Evolutionary conservation across 139 green algal species (phyloP).

Genomic region (Coelastrella sp.): DNA sequence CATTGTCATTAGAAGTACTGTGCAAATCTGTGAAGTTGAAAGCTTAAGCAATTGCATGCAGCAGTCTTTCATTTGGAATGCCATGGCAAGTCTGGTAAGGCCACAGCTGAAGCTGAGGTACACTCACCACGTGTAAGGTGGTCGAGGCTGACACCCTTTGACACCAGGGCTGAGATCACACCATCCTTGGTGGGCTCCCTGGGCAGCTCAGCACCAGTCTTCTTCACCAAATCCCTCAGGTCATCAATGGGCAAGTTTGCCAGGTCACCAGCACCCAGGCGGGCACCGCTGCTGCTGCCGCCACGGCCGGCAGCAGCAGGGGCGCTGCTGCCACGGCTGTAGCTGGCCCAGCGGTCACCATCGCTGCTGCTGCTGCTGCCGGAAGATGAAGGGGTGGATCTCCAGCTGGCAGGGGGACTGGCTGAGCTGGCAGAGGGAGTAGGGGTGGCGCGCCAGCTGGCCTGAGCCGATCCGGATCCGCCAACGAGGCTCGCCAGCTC

Average conservation of each 20-base stretch:
- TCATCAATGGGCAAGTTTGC: slow-evolving; percentile 30
- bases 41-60: no score
- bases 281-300: background rate
- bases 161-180: slow-evolving; percentile 36
- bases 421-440: background rate
- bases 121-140: slow-evolving; percentile 36
- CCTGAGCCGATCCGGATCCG: slow-evolving; percentile 11
- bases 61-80: no score
- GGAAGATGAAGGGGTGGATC: background rate
- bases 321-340: slow-evolving; percentile 20
- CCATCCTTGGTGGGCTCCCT: slow-evolving; percentile 46
- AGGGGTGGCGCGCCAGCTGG: background rate
- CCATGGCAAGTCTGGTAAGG: no score
- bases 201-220: slow-evolving; percentile 42
- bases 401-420: slow-evolving; percentile 18
- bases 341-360: slow-evolving; percentile 39
- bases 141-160: slow-evolving; percentile 42
- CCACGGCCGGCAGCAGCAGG: slow-evolving; percentile 1
- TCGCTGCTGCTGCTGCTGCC: background rate
- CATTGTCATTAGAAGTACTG: no score
- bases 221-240: slow-evolving; percentile 45
- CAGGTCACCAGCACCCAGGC: slow-evolving; percentile 33
- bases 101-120: background rate
- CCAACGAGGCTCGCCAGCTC: slow-evolving; percentile 40
- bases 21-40: no score